Base-by-base conservation (phyloP, 768 basidiomycete genomes). In the Lyophyllum atratum region DNA sequence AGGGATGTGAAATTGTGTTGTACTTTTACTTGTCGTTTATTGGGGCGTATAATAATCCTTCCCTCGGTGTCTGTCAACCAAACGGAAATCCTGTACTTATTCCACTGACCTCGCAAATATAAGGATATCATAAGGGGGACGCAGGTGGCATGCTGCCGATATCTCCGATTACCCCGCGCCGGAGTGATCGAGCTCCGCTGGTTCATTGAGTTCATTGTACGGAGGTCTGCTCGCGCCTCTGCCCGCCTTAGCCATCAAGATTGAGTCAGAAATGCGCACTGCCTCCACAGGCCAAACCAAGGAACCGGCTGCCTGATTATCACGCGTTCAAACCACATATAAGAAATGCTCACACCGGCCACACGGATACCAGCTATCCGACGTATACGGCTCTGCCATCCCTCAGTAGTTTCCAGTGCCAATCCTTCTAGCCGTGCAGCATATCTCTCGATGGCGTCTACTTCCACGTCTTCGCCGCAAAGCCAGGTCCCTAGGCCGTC, bases 401-500 rank as follows among this genome's bases (percentile, higher is more conserved):
- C 34, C 5, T 51, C 21, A 12, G 25, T 10, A 28, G 2, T 52
- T 15, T 14, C 21, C 9, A 39, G 42, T 21, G 21, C 15, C 45
- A 25, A 12, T 28, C 15, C 14, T 47, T n/a, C 25, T 29, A 52
- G n/a, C 46, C 46, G 42, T 26, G 22, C 24, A 44, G 40, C 50
- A 15, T 43, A 42, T 24, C 37, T 31, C 49, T 29, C 60, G n/a
- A 64, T 59, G 59, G 54, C 56, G 22, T 29, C 53, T 47, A 47
- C 54, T 33, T 3, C 49, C 12, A 39, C 31, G 21, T 21, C 57
- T 19, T 15, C 52, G 17, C 31, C 29, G 10, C 48, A 53, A 28
- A 42, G 22, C 25, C 59, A 59, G 40, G 45, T 55, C 42, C 87
- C 85, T 33, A 80, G 86, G 5, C 84, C 77, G 2, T 91, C 89